Evolutionary conservation across 106 monocot genomes (phyloP), one percentile per base, ranked within the genome.

Genomic region (Allium cepa): DNA sequence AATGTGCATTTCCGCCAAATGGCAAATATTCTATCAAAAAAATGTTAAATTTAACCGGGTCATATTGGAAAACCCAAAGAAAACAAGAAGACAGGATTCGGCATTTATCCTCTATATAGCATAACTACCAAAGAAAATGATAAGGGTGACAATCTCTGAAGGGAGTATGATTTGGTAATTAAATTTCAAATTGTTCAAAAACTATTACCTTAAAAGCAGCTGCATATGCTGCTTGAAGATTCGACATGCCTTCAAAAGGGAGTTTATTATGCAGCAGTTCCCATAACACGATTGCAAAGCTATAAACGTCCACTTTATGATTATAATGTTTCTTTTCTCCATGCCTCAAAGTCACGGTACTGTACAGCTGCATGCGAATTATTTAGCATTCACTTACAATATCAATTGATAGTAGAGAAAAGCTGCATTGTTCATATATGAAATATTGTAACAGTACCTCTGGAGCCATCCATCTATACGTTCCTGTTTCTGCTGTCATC

Each of bases 251-350:
- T 82, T 97, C 97, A 50, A 97, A 97, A 28, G 97, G 97, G 13
- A 97, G 78, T 47, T 84, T 81, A 62, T 97, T 97, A 58, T 97
- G 97, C 11, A 97, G 66, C 45, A 97, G 82, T 74, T 97, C 97
- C 97, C 97, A 97, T 49, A 97, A 71, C 14, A 92, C 97, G 60
- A 97, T 97, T 11, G 92, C 92, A 76, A 97, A 97, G 82, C 97
- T 97, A 74, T 97, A 97, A 17, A 88, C 88, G 77, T 97, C 97
- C 22, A 97, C 97, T 63, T 97, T 97, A 79, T 97, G 97, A 71
- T 97, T 97, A 84, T 97, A 97, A 68, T 97, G 97, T 63, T 97
- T 97, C 89, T 97, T 97, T 67, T 97, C 92, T 45, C 97, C 97
- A 63, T 97, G 97, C 77, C 97, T 97, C 62, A 97, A 72, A 16